A percentile compares a stretch with the other conserved stretches of the same genome.
phyloP scores from a whole-genome alignment of 768 basidiomycete genomes.

The Tephrocybe sp. region DNA sequence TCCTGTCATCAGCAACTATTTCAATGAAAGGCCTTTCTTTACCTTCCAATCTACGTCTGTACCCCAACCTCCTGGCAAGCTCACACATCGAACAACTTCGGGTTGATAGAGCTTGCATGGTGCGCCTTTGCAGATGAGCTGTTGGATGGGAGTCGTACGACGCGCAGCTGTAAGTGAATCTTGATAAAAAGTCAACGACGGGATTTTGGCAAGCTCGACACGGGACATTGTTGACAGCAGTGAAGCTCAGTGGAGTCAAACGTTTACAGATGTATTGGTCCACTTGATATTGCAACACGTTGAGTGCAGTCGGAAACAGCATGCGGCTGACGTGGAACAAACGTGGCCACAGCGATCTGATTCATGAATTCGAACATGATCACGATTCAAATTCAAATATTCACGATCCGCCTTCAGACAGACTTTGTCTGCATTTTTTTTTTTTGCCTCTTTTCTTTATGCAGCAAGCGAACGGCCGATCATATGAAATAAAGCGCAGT shows the following conservation, averaged over 20 bases:
- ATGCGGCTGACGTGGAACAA: conserved; percentile 32
- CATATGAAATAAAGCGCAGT: too few species aligned
- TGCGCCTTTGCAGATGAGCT: conserved; percentile 79
- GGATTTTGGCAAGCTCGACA: conserved; percentile 69
- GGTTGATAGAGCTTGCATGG: conserved; percentile 78
- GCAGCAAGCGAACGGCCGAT: too few species aligned
- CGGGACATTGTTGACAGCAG: conserved; percentile 54
- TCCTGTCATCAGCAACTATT: neutral
- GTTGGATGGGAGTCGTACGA: conserved; percentile 68
- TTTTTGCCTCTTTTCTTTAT: too few species aligned
- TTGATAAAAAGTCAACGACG: conserved; percentile 78
- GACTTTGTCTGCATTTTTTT: too few species aligned
- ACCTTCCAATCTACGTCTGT: conserved; percentile 92
- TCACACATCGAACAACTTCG: conserved; percentile 83
- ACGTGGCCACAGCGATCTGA: conserved; percentile 24
- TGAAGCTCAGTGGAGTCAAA: neutral
- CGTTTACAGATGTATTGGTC: neutral
- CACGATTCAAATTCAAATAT: neutral
- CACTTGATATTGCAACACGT: neutral
- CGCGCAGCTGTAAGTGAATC: conserved; percentile 63
- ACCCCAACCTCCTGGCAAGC: conserved; percentile 69
- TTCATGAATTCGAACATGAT: too few species aligned
- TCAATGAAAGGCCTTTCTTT: conserved; percentile 17
- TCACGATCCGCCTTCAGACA: neutral
- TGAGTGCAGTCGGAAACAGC: neutral